phyloP scores from a whole-genome alignment of 352 stramenopile species.

The Phytophthora cryptogea region DNA sequence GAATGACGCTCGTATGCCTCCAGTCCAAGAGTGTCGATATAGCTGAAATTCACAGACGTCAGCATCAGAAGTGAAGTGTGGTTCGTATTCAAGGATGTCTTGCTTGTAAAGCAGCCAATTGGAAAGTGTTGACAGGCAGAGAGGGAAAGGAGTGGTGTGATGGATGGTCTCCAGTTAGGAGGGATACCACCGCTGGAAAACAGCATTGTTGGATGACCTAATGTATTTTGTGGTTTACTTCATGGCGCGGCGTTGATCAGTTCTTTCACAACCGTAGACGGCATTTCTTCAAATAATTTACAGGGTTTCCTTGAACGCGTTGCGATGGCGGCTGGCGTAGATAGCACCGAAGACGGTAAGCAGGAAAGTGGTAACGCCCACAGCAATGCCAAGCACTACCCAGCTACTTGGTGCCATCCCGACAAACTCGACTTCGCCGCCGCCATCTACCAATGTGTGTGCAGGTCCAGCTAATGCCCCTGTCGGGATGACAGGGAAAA shows the following conservation, averaged over 20 bases:
- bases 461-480: constrained; percentile 51
- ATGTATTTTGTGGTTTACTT: constrained; percentile 19
- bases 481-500: constrained; percentile 72
- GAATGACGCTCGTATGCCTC: constrained; percentile 48
- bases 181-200: not conserved
- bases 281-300: constrained; percentile 25
- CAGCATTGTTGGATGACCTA: constrained; percentile 3
- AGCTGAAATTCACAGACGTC: constrained; percentile 10
- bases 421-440: constrained; percentile 43
- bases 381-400: constrained; percentile 34
- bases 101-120: not conserved
- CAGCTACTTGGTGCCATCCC: constrained; percentile 41
- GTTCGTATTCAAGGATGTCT: not conserved
- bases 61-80: not conserved
- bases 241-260: not conserved
- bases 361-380: constrained; percentile 35
- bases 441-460: constrained; percentile 56
- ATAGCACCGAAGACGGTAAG: constrained; percentile 41
- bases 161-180: too few relatives aligned
- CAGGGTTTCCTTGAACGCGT: constrained; percentile 36
- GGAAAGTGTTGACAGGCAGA: not conserved
- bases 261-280: too few relatives aligned
- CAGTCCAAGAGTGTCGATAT: constrained; percentile 45
- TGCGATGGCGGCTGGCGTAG: constrained; percentile 37
- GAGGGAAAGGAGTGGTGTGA: not conserved